These are phyloP conservation scores for Chlamydomonas applanata DNA, from an alignment of 139 green algal species.

Conservation along the genomic window DNA sequence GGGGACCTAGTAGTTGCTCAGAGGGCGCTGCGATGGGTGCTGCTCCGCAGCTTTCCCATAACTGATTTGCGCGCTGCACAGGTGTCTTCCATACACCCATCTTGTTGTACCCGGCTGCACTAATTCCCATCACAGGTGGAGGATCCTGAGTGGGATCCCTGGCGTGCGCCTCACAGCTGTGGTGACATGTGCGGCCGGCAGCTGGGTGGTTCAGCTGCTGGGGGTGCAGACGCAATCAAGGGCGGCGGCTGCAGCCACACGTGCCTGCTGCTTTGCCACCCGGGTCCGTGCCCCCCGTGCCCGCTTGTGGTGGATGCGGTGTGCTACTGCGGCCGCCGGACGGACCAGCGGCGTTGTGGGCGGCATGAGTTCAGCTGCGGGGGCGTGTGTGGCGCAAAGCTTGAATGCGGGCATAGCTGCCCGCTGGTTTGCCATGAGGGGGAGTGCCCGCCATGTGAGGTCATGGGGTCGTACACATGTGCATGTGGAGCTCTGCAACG, in stretches of 20 bases:
- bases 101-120: too few species aligned
- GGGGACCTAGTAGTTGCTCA: too few species aligned
- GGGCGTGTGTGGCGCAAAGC: slow-evolving; percentile 15
- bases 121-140: slow-evolving; percentile 9
- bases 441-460: slow-evolving; percentile 41
- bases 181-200: slow-evolving; percentile 56
- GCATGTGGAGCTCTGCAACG: slow-evolving; percentile 47
- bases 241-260: slow-evolving; percentile 56
- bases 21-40: too few species aligned
- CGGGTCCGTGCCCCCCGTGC: slow-evolving; percentile 77
- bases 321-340: slow-evolving; percentile 56
- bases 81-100: too few species aligned
- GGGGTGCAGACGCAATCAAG: not conserved
- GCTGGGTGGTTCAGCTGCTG: slow-evolving; percentile 14
- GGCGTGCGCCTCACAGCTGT: slow-evolving; percentile 69
- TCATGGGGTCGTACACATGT: slow-evolving; percentile 35
- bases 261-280: slow-evolving; percentile 81
- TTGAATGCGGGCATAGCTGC: slow-evolving; percentile 44
- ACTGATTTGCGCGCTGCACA: too few species aligned
- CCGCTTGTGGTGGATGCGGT: slow-evolving; percentile 56
- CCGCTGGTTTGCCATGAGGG: slow-evolving; percentile 53
- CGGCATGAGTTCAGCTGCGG: slow-evolving; percentile 59
- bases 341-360: slow-evolving; percentile 56
- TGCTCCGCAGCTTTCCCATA: too few species aligned
- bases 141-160: slow-evolving; percentile 56